Conservation (phyloP, 176 grass and related monocot genomes). For the Leersia perrieri region DNA sequence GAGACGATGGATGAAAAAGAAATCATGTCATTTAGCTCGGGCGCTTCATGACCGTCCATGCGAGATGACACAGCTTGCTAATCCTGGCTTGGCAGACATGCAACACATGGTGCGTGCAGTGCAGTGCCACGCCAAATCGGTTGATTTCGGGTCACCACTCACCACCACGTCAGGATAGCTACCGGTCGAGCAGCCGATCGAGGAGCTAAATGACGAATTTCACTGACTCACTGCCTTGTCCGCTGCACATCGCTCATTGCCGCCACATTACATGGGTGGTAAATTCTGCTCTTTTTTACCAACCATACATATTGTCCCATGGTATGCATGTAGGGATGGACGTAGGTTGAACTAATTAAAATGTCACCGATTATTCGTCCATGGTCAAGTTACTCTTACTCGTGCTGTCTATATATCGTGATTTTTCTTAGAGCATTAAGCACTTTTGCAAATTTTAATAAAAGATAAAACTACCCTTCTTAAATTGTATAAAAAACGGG, state of each 20-base stretch:
- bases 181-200: not conserved
- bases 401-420: too few species aligned
- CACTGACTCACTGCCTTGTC: conserved; percentile 15
- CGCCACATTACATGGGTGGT: not conserved
- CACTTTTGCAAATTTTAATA: too few species aligned
- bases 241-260: not conserved
- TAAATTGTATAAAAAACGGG: too few species aligned
- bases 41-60: not conserved
- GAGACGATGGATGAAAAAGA: not conserved
- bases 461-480: too few species aligned
- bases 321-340: too few species aligned
- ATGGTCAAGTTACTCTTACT: too few species aligned
- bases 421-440: too few species aligned
- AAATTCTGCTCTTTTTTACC: not conserved
- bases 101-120: not conserved
- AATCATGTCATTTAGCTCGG: not conserved
- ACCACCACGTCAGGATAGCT: not conserved
- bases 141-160: not conserved
- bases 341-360: too few species aligned
- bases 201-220: too few species aligned
- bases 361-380: too few species aligned
- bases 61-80: not conserved
- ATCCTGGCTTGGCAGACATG: not conserved
- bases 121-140: not conserved
- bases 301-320: too few species aligned